Conservation (phyloP, 75 land plant genomes). For the Ceratopteris richardii region DNA sequence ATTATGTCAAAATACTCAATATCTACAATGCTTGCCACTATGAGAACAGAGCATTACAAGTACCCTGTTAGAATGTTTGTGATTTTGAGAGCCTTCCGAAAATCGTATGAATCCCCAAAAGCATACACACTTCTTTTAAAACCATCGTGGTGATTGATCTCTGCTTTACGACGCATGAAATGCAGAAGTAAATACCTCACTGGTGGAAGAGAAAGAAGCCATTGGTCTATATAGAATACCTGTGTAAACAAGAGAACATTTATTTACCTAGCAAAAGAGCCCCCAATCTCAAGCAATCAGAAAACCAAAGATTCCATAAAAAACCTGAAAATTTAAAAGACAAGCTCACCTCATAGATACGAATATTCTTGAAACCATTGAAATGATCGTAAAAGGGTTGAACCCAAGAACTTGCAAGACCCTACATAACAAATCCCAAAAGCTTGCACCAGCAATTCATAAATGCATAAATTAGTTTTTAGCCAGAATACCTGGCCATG, state of each 20-base stretch:
- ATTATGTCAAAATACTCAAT: background rate
- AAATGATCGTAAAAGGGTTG: background rate
- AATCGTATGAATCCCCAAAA: conserved; percentile 88
- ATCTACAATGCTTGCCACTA: background rate
- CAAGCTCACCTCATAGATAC: conserved; percentile 3
- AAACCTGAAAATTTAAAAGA: too few relatives aligned
- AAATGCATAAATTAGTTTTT: background rate
- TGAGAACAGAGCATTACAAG: background rate
- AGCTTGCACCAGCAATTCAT: too few relatives aligned
- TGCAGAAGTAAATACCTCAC: conserved; percentile 53
- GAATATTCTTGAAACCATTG: background rate
- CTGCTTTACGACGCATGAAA: conserved; percentile 43
- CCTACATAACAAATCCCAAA: background rate
- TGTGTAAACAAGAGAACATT: conserved; percentile 28
- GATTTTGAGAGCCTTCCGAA: conserved; percentile 70
- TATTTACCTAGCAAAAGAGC: too few relatives aligned
- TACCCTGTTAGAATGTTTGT: conserved; percentile 94
- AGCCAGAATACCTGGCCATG: conserved; percentile 5
- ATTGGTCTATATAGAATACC: conserved; percentile 81
- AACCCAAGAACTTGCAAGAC: background rate
- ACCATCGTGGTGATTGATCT: conserved; percentile 10
- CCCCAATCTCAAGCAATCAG: too few relatives aligned
- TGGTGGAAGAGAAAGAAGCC: conserved; percentile 56
- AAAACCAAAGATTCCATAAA: too few relatives aligned
- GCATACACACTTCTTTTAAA: conserved; percentile 54